Conservation (phyloP, 164 flowering plant genomes). For the Akebia trifoliata region DNA sequence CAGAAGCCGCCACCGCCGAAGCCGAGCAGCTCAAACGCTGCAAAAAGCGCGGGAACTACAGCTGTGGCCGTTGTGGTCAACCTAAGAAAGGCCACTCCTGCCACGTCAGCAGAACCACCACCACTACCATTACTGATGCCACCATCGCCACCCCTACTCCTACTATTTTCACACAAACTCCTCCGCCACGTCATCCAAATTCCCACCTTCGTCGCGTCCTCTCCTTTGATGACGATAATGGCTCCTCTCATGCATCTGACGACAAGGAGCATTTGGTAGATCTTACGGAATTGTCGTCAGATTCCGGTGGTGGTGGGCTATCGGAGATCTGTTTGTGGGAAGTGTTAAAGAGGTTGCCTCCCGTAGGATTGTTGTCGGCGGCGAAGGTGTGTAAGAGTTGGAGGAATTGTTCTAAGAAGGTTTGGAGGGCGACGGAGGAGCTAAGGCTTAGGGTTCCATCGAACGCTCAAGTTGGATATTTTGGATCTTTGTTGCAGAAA, state of each 20-base stretch:
- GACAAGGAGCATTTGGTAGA: constrained; percentile 17
- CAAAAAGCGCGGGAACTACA: constrained; percentile 79
- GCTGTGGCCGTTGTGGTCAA: constrained; percentile 84
- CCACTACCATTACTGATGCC: constrained; percentile 8
- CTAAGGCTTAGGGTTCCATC: constrained; percentile 67
- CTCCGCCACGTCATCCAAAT: constrained; percentile 11
- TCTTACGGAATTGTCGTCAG: not conserved
- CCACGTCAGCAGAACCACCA: constrained; percentile 11
- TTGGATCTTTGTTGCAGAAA: constrained; percentile 81
- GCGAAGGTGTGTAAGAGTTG: constrained; percentile 85
- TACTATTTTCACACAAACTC: not conserved
- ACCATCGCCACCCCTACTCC: constrained; percentile 3
- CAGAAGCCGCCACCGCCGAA: constrained; percentile 16
- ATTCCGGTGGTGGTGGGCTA: constrained; percentile 1
- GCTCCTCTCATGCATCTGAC: constrained; percentile 10
- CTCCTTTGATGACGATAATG: constrained; percentile 53
- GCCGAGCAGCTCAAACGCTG: constrained; percentile 26
- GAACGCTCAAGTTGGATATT: constrained; percentile 47
- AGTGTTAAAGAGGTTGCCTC: constrained; percentile 77
- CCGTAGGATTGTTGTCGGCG: constrained; percentile 60
- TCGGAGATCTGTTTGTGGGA: constrained; percentile 28
- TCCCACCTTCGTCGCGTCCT: constrained; percentile 53
- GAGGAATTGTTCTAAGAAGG: constrained; percentile 59
- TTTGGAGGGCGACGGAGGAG: constrained; percentile 89
- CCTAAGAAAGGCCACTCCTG: constrained; percentile 91